Percentiles rank a stretch among this genome's conserved stretches.
These are phyloP conservation scores for Solanum pennellii DNA, from an alignment of 257 asterid species.

Conservation along the genomic window DNA sequence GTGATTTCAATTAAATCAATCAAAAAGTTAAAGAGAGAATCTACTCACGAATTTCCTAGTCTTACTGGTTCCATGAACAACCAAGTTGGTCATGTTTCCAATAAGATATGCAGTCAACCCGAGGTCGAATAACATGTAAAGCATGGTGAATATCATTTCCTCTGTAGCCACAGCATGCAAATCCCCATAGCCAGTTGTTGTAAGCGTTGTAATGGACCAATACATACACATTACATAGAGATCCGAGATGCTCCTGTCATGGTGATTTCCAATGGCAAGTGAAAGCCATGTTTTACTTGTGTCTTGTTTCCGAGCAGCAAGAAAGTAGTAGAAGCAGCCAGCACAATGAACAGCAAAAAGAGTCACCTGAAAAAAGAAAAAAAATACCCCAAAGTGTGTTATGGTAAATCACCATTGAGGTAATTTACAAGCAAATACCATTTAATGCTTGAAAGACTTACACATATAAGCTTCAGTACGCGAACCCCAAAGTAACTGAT, in stretches of 20 bases:
- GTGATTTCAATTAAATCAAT: neutral
- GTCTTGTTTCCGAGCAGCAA: slow-evolving; percentile 34
- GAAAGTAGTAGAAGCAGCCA: slow-evolving; percentile 46
- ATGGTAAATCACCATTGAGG: neutral
- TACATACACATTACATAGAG: slow-evolving; percentile 43
- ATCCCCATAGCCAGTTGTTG: slow-evolving; percentile 78
- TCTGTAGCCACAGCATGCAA: slow-evolving; percentile 43
- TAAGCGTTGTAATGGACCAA: slow-evolving; percentile 60
- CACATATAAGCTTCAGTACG: slow-evolving; percentile 48
- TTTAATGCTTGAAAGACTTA: slow-evolving; percentile 22
- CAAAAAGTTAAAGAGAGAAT: neutral
- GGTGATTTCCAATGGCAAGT: slow-evolving; percentile 6
- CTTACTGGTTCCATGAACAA: slow-evolving; percentile 65
- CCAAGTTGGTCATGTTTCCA: slow-evolving; percentile 86
- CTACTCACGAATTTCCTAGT: slow-evolving; percentile 69
- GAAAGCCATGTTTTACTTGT: slow-evolving; percentile 53
- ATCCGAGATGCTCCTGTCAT: slow-evolving; percentile 13
- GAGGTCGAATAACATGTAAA: slow-evolving; percentile 56
- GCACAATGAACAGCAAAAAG: slow-evolving; percentile 61
- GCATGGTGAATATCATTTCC: slow-evolving; percentile 49
- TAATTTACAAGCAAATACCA: neutral
- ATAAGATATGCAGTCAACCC: slow-evolving; percentile 67
- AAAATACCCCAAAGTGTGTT: neutral
- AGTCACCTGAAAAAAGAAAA: slow-evolving; percentile 34
- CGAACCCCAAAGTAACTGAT: slow-evolving; percentile 52